These are phyloP conservation scores for Phlebiopsis gigantea DNA, from an alignment of 768 basidiomycete genomes.

Conservation along the genomic window DNA sequence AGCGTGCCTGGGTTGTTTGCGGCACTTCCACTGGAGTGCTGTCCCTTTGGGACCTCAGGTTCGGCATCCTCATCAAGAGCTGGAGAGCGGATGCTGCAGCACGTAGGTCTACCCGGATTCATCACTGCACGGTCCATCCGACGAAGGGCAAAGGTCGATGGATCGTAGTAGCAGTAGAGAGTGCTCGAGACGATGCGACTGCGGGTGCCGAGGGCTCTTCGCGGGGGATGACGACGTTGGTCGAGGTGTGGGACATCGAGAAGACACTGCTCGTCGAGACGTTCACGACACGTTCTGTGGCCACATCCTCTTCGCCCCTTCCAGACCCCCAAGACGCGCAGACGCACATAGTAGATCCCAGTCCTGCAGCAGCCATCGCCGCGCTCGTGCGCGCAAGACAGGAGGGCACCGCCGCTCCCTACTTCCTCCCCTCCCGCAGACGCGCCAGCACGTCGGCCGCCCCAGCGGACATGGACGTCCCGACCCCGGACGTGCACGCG, in stretches of 20 bases:
- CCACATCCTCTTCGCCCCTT: conserved; percentile 39
- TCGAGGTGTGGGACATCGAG: conserved; percentile 77
- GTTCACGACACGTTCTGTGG: conserved; percentile 54
- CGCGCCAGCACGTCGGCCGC: conserved; percentile 14
- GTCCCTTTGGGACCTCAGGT: conserved; percentile 93
- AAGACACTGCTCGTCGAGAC: conserved; percentile 74
- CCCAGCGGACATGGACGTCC: conserved; percentile 22
- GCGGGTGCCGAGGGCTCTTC: conserved; percentile 85
- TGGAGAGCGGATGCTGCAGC: conserved; percentile 71
- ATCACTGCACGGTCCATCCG: conserved; percentile 78
- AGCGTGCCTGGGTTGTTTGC: conserved; percentile 82
- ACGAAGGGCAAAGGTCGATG: conserved; percentile 84
- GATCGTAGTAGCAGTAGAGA: conserved; percentile 89
- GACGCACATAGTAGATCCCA: conserved; percentile 53
- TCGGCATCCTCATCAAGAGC: conserved; percentile 81
- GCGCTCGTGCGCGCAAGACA: conserved; percentile 72
- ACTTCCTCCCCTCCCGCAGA: conserved; percentile 10
- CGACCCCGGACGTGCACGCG: conserved; percentile 60
- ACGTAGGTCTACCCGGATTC: conserved; percentile 49
- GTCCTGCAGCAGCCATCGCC: conserved; percentile 71
- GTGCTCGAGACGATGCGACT: conserved; percentile 81
- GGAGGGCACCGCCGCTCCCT: conserved; percentile 18
- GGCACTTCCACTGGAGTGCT: conserved; percentile 84
- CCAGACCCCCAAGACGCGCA: conserved; percentile 48
- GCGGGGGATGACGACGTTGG: conserved; percentile 35